Conservation (phyloP, 192 early-diverging fungal genomes). For the Globomyces pollinis-pini region DNA sequence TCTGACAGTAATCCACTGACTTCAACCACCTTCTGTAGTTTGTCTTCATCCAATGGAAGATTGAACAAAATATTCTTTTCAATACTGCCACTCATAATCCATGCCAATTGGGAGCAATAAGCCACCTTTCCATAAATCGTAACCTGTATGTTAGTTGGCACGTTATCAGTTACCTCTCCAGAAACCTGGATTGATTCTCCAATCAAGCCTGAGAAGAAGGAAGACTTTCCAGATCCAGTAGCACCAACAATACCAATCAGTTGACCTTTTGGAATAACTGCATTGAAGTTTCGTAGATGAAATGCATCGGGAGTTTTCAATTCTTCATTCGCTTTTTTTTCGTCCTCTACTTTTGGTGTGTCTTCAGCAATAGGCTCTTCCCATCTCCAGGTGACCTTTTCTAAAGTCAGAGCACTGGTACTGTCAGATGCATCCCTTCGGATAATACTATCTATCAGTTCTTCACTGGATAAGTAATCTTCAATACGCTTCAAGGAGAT, state of each 20-base stretch:
- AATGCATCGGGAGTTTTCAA: constrained; percentile 19
- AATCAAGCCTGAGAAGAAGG: constrained; percentile 34
- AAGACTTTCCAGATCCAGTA: constrained; percentile 43
- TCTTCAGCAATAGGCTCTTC: constrained; percentile 20
- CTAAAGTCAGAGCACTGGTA: neutral
- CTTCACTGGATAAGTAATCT: neutral
- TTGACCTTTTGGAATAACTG: constrained; percentile 46
- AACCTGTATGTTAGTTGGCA: constrained; percentile 20
- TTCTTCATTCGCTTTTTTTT: constrained; percentile 25
- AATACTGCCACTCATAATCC: constrained; percentile 38
- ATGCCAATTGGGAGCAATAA: constrained; percentile 35
- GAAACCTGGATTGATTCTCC: constrained; percentile 18
- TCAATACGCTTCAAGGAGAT: neutral
- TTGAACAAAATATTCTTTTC: constrained; percentile 43
- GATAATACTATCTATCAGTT: neutral
- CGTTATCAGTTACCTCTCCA: constrained; percentile 29
- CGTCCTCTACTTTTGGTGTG: neutral
- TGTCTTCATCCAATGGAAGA: constrained; percentile 12
- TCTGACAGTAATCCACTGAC: constrained; percentile 49
- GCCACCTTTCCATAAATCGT: constrained; percentile 32
- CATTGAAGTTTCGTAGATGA: constrained; percentile 7
- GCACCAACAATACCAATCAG: constrained; percentile 25
- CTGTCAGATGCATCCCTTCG: neutral
- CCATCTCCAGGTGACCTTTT: constrained; percentile 8
- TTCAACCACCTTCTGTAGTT: constrained; percentile 26